Percentiles rank a stretch among this genome's conserved stretches.
These are phyloP conservation scores for Moricandia moricandioides DNA, from an alignment of 345 rosid species.

Conservation along the genomic window DNA sequence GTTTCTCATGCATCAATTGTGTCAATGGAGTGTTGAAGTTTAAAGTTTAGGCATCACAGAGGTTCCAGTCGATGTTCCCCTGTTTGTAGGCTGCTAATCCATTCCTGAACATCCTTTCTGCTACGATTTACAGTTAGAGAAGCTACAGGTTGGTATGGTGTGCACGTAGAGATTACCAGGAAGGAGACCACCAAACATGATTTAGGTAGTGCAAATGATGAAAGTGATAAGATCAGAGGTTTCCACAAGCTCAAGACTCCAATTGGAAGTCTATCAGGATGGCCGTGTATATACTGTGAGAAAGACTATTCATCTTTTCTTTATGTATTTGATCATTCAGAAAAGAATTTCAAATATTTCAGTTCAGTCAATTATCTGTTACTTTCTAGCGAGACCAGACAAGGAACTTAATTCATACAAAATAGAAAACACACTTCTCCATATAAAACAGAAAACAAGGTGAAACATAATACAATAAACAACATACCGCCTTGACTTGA, in stretches of 20 bases:
- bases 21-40: no score
- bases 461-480: slow-evolving; percentile 11
- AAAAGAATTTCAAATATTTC: slow-evolving; percentile 14
- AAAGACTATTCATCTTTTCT: slow-evolving; percentile 27
- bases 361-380: slow-evolving; percentile 14
- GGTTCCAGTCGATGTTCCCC: no score
- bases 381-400: not conserved
- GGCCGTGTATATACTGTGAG: slow-evolving; percentile 36
- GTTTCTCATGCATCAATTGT: no score
- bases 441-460: slow-evolving; percentile 9
- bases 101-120: no score
- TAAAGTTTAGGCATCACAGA: no score
- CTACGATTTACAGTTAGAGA: slow-evolving; percentile 32
- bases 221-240: slow-evolving; percentile 60
- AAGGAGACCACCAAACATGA: slow-evolving; percentile 64
- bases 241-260: slow-evolving; percentile 43
- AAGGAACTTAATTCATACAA: slow-evolving; percentile 16
- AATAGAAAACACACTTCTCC: not conserved
- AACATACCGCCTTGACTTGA: slow-evolving; percentile 19
- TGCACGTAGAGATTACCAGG: slow-evolving; percentile 76
- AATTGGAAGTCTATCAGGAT: slow-evolving; percentile 36
- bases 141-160: slow-evolving; percentile 72
- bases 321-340: slow-evolving; percentile 20
- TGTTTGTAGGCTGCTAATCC: no score
- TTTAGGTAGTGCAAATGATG: slow-evolving; percentile 61